Evolutionary conservation across 139 green algal species (phyloP), one percentile per base, ranked within the genome.

Genomic region (Chlamydomonas schloesseri): DNA sequence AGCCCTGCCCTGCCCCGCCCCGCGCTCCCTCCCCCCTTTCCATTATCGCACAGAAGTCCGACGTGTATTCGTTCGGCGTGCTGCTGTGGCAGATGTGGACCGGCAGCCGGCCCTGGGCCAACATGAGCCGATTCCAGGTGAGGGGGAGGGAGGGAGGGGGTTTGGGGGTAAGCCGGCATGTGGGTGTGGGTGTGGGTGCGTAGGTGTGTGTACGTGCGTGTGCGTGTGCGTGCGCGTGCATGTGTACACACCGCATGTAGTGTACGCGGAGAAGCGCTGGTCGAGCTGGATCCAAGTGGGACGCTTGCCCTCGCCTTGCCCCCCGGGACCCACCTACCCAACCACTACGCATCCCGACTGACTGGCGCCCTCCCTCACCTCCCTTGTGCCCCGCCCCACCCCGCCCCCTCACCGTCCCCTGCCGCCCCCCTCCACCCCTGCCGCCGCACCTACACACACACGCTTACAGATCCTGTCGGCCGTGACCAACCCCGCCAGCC

Each of bases 51-150:
- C 79, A 85, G 79, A 76, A 76, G 29, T 57, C 81, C 9, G 87
- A 92, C 87, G 69, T 81, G 21, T 93, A 90, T 73, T 76, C 76
- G 1, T 89, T 92, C 58, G 90, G 90, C 33, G 90, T 93, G 60
- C 85, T 93, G 67, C 72, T 93, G 72, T 93, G 88, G 88, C 81
- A 92, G 64, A 92, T 88, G 75, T 91, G 71, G 74, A 91, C 87
- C 0, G 75, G 87, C 37, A 73, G 53, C 31, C 79, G 88, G 8
- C 85, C 90, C 53, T 93, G 85, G 86, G 78, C 88, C 8, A 84
- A 84, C 55, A 73, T 92, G 46, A 86, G 53, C 34, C 87, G 86
- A 46, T 71, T 74, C 75, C 85, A 89, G 74, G 80, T 89, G 29
- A 34, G 75, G 71, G 26, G 60, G 6, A 23, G 60, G 60, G 3